A percentile compares a stretch with the other conserved stretches of the same genome.
phyloP scores from a whole-genome alignment of 345 rosid species.

The Xanthoceras sorbifolium region DNA sequence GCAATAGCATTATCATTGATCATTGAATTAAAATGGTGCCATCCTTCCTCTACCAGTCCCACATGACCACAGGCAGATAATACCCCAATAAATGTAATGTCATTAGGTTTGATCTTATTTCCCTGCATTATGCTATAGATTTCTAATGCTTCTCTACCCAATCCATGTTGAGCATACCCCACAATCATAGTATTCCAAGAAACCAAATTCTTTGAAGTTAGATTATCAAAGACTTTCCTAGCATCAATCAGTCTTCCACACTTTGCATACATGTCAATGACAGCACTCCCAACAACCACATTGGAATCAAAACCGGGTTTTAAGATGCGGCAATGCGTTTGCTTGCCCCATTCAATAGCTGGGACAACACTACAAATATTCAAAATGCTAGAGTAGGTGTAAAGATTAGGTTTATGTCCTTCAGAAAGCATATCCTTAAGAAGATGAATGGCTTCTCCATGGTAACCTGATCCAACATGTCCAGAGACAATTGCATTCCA shows the following conservation, averaged over 20 bases:
- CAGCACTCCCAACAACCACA: constrained; percentile 35
- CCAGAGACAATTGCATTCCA: constrained; percentile 41
- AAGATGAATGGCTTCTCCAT: constrained; percentile 24
- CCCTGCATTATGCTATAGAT: constrained; percentile 32
- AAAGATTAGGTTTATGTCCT: constrained; percentile 25
- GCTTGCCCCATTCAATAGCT: constrained; percentile 39
- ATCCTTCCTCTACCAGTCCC: constrained; percentile 36
- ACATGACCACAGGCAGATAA: constrained; percentile 36
- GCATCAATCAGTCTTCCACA: constrained; percentile 36
- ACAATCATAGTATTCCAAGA: constrained; percentile 40
- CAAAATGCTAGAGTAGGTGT: constrained; percentile 35
- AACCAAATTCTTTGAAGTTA: constrained; percentile 33
- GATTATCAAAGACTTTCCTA: constrained; percentile 33
- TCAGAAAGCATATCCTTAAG: constrained; percentile 29
- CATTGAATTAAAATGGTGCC: constrained; percentile 34
- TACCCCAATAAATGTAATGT: constrained; percentile 34
- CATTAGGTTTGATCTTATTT: constrained; percentile 31
- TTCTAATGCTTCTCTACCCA: constrained; percentile 31
- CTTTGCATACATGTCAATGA: constrained; percentile 43
- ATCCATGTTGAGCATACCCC: constrained; percentile 40
- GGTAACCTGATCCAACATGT: constrained; percentile 27
- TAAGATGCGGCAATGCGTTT: constrained; percentile 35
- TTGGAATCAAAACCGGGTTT: constrained; percentile 34
- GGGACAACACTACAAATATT: constrained; percentile 27
- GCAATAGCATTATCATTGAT: constrained; percentile 28